These are phyloP conservation scores for Arthrobotrys iridis DNA, from an alignment of 2,329 filamentous ascomycete genomes.

Conservation along the genomic window DNA sequence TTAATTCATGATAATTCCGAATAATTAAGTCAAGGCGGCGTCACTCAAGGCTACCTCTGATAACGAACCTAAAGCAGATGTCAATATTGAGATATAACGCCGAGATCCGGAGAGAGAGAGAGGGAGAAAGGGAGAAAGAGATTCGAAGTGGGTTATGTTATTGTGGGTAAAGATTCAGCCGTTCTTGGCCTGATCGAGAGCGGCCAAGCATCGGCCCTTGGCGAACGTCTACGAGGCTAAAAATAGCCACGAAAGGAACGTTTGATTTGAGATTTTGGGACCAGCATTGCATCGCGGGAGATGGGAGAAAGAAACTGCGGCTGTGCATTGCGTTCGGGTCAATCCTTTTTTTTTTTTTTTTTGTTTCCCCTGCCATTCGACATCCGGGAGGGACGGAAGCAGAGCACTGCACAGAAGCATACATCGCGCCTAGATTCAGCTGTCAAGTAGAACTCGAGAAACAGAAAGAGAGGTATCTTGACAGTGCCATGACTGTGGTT, in stretches of 20 bases:
- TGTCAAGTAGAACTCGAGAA: too few species aligned
- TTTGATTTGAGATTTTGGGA: conserved; percentile 43
- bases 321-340: conserved; percentile 27
- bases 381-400: conserved; percentile 30
- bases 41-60: conserved; percentile 3
- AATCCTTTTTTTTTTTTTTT: not conserved
- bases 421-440: conserved; percentile 2
- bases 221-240: conserved; percentile 50
- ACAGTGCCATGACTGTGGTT: too few species aligned
- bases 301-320: conserved; percentile 23
- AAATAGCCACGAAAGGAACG: conserved; percentile 44
- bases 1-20: too few species aligned
- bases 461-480: not conserved
- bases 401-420: conserved; percentile 1
- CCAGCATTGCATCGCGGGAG: conserved; percentile 29
- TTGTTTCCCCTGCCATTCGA: too few species aligned
- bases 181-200: conserved; percentile 29
- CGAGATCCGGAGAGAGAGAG: too few species aligned
- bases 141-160: conserved; percentile 17
- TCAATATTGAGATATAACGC: not conserved
- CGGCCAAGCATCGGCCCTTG: conserved; percentile 19
- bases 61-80: not conserved
- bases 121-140: too few species aligned
- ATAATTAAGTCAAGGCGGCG: not conserved
- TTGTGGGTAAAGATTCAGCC: conserved; percentile 23